A percentile compares a stretch with the other conserved stretches of the same genome.
phyloP scores from a whole-genome alignment of 2,329 filamentous ascomycete genomes.

The Botryosphaeria agaves region DNA sequence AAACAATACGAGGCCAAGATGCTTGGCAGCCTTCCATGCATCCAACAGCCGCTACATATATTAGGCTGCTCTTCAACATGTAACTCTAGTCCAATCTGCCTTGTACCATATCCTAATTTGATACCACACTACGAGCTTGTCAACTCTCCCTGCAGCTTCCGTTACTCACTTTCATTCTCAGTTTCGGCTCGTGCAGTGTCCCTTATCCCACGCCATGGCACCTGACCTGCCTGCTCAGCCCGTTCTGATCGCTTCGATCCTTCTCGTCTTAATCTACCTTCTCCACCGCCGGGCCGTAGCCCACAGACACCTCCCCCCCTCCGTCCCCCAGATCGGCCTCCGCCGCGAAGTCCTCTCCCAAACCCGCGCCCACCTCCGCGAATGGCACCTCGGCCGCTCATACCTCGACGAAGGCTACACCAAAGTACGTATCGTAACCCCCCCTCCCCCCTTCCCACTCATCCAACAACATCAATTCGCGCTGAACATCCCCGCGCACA shows the following conservation, averaged over 20 bases:
- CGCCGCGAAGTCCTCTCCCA: background rate
- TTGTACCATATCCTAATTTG: too few relatives aligned
- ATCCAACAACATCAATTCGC: background rate
- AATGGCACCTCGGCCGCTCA: background rate
- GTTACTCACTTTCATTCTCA: too few relatives aligned
- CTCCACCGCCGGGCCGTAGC: background rate
- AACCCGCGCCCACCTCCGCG: background rate
- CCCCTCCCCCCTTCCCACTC: background rate
- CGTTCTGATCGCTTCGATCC: background rate
- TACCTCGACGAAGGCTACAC: background rate
- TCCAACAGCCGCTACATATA: too few relatives aligned
- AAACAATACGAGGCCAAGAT: too few relatives aligned
- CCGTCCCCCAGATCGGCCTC: background rate
- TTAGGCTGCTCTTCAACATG: too few relatives aligned
- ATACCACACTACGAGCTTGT: too few relatives aligned
- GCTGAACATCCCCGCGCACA: background rate
- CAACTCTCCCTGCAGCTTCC: too few relatives aligned
- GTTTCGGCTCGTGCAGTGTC: too few relatives aligned
- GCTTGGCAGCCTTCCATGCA: too few relatives aligned
- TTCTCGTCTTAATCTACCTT: background rate
- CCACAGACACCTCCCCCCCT: background rate
- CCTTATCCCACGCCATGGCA: background rate
- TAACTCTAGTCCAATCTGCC: too few relatives aligned
- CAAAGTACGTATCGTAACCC: background rate
- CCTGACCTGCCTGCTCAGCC: background rate